Conservation (phyloP, 352 stramenopile species). For the Phytophthora sojae region DNA sequence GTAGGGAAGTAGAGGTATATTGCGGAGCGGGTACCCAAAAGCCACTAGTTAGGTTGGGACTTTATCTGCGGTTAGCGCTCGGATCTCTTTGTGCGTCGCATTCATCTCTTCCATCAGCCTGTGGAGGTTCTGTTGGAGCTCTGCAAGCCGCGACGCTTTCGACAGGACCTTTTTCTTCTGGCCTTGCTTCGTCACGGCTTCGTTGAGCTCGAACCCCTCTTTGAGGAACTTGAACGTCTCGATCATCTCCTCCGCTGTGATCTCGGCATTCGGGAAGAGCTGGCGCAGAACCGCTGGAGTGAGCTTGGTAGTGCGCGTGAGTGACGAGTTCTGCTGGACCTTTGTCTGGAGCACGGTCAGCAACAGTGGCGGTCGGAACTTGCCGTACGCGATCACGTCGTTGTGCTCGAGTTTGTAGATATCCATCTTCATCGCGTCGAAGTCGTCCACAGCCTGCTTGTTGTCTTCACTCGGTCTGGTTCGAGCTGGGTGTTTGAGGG, state of each 20-base stretch:
- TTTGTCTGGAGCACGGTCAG: background rate
- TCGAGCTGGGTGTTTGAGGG: background rate
- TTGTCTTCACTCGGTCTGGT: background rate
- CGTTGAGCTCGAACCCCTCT: conserved; percentile 3
- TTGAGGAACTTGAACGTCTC: conserved; percentile 9
- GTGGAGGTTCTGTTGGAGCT: background rate
- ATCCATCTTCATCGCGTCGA: conserved; percentile 2
- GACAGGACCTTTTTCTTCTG: background rate
- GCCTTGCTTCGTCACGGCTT: conserved; percentile 4
- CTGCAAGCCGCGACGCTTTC: background rate
- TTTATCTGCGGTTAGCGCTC: background rate
- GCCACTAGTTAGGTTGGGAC: background rate
- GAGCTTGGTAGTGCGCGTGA: background rate
- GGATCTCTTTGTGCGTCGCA: conserved; percentile 6
- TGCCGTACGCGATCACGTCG: conserved; percentile 11
- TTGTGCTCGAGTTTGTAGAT: background rate
- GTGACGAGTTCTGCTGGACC: background rate
- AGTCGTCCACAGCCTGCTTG: background rate
- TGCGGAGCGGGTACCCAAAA: too few relatives aligned
- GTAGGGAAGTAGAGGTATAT: too few relatives aligned
- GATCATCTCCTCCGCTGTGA: background rate
- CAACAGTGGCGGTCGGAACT: conserved; percentile 8
- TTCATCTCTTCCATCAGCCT: conserved; percentile 3
- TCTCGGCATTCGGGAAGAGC: background rate
- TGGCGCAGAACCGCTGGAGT: background rate